Percentiles rank a stretch among this genome's conserved stretches.
Evolutionary conservation across 352 stramenopile genomes (phyloP).

Genomic region (Phytophthora foliorum): DNA sequence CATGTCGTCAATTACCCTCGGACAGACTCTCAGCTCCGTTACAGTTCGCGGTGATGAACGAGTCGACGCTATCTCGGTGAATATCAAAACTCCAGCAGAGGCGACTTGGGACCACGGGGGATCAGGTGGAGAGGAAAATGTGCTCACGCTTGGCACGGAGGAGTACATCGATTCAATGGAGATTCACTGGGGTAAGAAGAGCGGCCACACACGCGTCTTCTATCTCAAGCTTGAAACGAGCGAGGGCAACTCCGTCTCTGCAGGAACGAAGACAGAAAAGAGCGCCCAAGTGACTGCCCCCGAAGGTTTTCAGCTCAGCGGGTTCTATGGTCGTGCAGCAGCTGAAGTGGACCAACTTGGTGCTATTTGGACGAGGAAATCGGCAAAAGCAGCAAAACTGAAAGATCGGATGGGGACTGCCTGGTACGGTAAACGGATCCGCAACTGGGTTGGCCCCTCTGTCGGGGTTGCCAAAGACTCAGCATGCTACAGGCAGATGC

Average conservation of each 20-base stretch:
- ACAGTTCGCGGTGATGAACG: slow-evolving; percentile 20
- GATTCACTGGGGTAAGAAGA: slow-evolving; percentile 35
- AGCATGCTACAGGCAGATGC: slow-evolving; percentile 24
- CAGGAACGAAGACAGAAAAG: slow-evolving; percentile 21
- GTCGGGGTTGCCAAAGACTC: slow-evolving; percentile 22
- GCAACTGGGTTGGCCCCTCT: slow-evolving; percentile 39
- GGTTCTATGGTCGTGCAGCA: slow-evolving; percentile 33
- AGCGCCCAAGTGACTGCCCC: slow-evolving; percentile 18
- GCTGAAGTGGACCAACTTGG: slow-evolving; percentile 31
- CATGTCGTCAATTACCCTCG: slow-evolving; percentile 22
- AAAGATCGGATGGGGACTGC: slow-evolving; percentile 32
- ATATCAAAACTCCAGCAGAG: slow-evolving; percentile 6
- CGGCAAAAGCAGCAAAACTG: slow-evolving; percentile 17
- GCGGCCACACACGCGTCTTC: slow-evolving; percentile 10
- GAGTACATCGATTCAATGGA: slow-evolving; percentile 39
- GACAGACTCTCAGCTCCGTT: slow-evolving; percentile 29
- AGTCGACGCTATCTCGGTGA: slow-evolving; percentile 21
- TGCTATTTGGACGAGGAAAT: slow-evolving; percentile 36
- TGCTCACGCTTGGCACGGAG: slow-evolving; percentile 8
- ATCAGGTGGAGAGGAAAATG: slow-evolving; percentile 7
- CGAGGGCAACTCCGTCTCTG: slow-evolving; percentile 15
- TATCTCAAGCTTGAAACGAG: slow-evolving; percentile 34
- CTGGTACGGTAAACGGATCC: slow-evolving; percentile 39
- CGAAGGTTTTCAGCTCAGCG: slow-evolving; percentile 33
- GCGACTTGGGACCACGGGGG: slow-evolving; percentile 32